Conservation (phyloP, 1,139 yeast genomes). For the Yamadazyma trypodendri region DNA sequence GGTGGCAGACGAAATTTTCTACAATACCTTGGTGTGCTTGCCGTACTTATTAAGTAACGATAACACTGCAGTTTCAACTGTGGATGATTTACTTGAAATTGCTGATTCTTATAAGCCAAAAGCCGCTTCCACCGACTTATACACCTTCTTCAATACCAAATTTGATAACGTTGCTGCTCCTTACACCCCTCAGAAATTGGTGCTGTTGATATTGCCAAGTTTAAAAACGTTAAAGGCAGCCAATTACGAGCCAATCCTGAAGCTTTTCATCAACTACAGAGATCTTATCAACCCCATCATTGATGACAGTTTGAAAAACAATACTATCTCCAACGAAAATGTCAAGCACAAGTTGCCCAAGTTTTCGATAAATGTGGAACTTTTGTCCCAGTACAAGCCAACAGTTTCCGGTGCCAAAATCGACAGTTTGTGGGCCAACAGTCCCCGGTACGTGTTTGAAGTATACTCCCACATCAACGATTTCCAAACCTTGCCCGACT, state of each 20-base stretch:
- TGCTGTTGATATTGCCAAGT: slow-evolving; percentile 55
- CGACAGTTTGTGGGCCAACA: slow-evolving; percentile 39
- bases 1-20: slow-evolving; percentile 68
- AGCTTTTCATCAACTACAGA: slow-evolving; percentile 34
- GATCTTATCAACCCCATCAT: slow-evolving; percentile 38
- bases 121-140: slow-evolving; percentile 24
- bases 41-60: slow-evolving; percentile 66
- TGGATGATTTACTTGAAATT: slow-evolving; percentile 44
- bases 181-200: slow-evolving; percentile 52
- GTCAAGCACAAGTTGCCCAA: slow-evolving; percentile 49
- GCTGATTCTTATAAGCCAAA: slow-evolving; percentile 39
- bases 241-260: slow-evolving; percentile 27
- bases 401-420: slow-evolving; percentile 23
- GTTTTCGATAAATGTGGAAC: slow-evolving; percentile 45
- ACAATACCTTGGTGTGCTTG: slow-evolving; percentile 60
- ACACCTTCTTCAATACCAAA: slow-evolving; percentile 39
- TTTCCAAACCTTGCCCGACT: slow-evolving; percentile 73
- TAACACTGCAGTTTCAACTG: slow-evolving; percentile 30
- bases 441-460: slow-evolving; percentile 63
- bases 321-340: slow-evolving; percentile 38
- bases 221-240: slow-evolving; percentile 35
- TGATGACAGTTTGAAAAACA: slow-evolving; percentile 31
- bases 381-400: slow-evolving; percentile 30
- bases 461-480: slow-evolving; percentile 50
- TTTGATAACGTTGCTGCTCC: slow-evolving; percentile 41